These are phyloP conservation scores for Alloascoidea africana DNA, from an alignment of 805 yeast genomes.

Conservation along the genomic window DNA sequence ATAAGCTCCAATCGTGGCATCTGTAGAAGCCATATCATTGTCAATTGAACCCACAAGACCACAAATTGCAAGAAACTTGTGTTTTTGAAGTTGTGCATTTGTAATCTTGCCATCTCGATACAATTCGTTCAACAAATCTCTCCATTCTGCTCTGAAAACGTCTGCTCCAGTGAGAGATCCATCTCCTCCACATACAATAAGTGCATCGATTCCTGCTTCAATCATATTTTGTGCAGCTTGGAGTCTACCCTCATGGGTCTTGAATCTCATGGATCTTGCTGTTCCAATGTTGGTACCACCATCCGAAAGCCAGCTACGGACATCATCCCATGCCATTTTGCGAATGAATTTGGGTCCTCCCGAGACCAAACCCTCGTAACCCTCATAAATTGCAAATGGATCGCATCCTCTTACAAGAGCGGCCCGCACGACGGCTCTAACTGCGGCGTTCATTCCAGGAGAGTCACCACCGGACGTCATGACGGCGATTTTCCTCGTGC, in stretches of 20 bases:
- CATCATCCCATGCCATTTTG: slow-evolving; percentile 85
- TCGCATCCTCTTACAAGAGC: slow-evolving; percentile 83
- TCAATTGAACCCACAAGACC: slow-evolving; percentile 96
- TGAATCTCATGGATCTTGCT: slow-evolving; percentile 79
- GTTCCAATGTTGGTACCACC: slow-evolving; percentile 98
- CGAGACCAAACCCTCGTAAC: slow-evolving; percentile 81
- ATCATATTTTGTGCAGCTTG: slow-evolving; percentile 76
- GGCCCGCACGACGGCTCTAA: slow-evolving; percentile 87
- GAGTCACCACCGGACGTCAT: slow-evolving; percentile 99
- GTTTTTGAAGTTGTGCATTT: slow-evolving; percentile 38
- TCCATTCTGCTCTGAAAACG: slow-evolving; percentile 89
- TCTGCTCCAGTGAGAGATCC: slow-evolving; percentile 98
- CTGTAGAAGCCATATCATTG: slow-evolving; percentile 96
- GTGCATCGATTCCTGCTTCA: slow-evolving; percentile 79
- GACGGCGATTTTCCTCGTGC: slow-evolving; percentile 54
- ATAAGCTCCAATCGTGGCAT: slow-evolving; percentile 92
- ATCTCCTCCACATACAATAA: slow-evolving; percentile 96
- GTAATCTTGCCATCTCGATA: slow-evolving; percentile 39
- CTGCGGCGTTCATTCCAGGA: slow-evolving; percentile 97
- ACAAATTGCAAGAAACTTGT: slow-evolving; percentile 67
- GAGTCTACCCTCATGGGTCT: slow-evolving; percentile 74
- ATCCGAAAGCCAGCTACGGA: slow-evolving; percentile 79
- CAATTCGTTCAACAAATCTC: slow-evolving; percentile 65
- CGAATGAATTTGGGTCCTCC: slow-evolving; percentile 67
- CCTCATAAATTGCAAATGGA: slow-evolving; percentile 84